A percentile compares a stretch with the other conserved stretches of the same genome.
These are phyloP conservation scores for Lipomyces yamanashiensis DNA, from an alignment of 805 yeast genomes.

Conservation along the genomic window DNA sequence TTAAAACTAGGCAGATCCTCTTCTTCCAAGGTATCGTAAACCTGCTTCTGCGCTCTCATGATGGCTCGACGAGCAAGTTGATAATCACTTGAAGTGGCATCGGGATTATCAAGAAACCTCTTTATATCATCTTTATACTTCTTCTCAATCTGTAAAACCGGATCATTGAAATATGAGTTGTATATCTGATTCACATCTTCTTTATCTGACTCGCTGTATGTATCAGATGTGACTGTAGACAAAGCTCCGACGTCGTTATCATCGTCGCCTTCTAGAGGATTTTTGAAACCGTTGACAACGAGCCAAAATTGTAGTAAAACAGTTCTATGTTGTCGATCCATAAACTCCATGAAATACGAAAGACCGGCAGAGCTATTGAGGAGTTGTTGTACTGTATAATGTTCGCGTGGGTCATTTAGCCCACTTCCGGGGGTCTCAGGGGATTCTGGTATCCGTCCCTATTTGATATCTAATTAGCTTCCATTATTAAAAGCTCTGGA, in stretches of 20 bases:
- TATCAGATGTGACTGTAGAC: conserved; percentile 15
- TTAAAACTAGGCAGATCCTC: conserved; percentile 65
- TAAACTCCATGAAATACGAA: conserved; percentile 56
- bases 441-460: conserved; percentile 11
- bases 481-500: not conserved
- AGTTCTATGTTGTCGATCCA: conserved; percentile 56
- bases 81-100: conserved; percentile 46
- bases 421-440: conserved; percentile 3
- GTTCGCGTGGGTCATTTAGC: conserved; percentile 40
- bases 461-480: not conserved
- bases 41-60: conserved; percentile 61
- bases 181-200: conserved; percentile 61
- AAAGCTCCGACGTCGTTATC: conserved; percentile 39
- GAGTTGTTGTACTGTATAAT: conserved; percentile 50
- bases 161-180: conserved; percentile 49
- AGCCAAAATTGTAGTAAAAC: conserved; percentile 66
- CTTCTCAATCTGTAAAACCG: conserved; percentile 30
- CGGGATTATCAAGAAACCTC: conserved; percentile 43
- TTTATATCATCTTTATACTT: conserved; percentile 47
- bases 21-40: conserved; percentile 56
- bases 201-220: conserved; percentile 47
- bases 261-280: conserved; percentile 57
- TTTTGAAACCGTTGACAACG: conserved; percentile 67
- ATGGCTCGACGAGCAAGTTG: conserved; percentile 62
- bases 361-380: conserved; percentile 55